Conservation (phyloP, 805 yeast genomes). For the Yamadazyma nakazawae region DNA sequence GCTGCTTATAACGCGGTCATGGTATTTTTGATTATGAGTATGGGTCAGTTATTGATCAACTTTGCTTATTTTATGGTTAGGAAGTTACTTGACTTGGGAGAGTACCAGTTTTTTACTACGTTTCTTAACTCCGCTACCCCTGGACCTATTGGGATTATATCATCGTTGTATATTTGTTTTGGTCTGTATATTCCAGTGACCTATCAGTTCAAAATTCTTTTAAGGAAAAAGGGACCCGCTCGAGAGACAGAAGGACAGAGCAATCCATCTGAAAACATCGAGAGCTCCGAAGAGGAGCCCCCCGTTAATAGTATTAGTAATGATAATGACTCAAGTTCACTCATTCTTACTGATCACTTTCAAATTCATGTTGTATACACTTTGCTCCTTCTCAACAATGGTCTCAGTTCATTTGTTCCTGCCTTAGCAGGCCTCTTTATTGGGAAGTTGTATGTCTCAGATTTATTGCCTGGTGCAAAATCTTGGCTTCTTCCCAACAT, state of each 20-base stretch:
- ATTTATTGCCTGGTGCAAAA: conserved; percentile 36
- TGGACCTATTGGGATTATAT: conserved; percentile 40
- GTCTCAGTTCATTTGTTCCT: conserved; percentile 33
- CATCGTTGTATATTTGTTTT: conserved; percentile 39
- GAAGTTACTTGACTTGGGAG: conserved; percentile 3
- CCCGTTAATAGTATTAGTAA: not conserved
- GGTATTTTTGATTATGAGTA: conserved; percentile 35
- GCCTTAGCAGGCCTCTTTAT: conserved; percentile 35
- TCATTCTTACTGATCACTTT: conserved; percentile 35
- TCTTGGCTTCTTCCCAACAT: conserved; percentile 30
- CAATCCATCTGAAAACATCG: not conserved
- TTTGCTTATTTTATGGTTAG: conserved; percentile 10
- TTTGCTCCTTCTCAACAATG: conserved; percentile 37
- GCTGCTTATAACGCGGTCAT: conserved; percentile 46
- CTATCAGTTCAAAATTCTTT: conserved; percentile 33
- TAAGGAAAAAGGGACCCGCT: conserved; percentile 11
- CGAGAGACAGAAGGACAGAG: not conserved
- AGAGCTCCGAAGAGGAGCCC: not conserved
- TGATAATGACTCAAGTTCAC: conserved; percentile 13
- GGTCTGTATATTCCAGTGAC: conserved; percentile 31
- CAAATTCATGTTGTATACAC: conserved; percentile 37
- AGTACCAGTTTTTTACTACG: conserved; percentile 17
- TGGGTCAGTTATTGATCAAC: conserved; percentile 36
- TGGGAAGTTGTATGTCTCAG: conserved; percentile 33
- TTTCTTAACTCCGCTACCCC: conserved; percentile 33